A percentile compares a stretch with the other conserved stretches of the same genome.
phyloP scores from a whole-genome alignment of 2,329 filamentous ascomycete genomes.

The Elsinoe fawcettii region DNA sequence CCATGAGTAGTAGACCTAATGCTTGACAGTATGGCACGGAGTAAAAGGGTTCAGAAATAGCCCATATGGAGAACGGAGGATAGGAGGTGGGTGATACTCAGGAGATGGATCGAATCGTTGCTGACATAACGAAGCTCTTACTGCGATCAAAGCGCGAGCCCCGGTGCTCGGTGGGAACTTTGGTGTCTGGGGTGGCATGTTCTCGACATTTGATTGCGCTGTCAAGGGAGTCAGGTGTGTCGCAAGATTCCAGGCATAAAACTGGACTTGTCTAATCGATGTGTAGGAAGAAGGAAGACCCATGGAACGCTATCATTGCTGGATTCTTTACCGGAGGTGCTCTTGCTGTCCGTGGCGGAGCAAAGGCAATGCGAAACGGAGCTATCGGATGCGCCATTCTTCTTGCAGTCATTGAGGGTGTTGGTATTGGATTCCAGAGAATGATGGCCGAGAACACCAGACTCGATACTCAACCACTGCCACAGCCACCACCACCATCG shows the following conservation, averaged over 20 bases:
- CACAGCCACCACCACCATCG: conserved; percentile 23
- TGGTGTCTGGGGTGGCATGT: conserved; percentile 92
- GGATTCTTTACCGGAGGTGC: conserved; percentile 95
- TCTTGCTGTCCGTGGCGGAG: conserved; percentile 83
- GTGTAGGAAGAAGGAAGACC: conserved; percentile 77
- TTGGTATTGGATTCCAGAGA: conserved; percentile 89
- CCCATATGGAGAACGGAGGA: conserved; percentile 80
- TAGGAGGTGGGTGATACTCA: conserved; percentile 52
- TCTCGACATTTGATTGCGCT: conserved; percentile 92
- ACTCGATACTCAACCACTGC: conserved; percentile 54
- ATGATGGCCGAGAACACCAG: conserved; percentile 87
- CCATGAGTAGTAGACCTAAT: conserved; percentile 38
- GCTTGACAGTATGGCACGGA: conserved; percentile 87
- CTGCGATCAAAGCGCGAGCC: conserved; percentile 93
- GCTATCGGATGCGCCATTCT: conserved; percentile 94
- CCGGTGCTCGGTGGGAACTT: conserved; percentile 97
- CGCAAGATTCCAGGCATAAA: neutral
- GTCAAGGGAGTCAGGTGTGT: conserved; percentile 63
- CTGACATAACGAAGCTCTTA: conserved; percentile 51
- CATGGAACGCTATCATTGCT: conserved; percentile 95
- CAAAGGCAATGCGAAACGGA: conserved; percentile 85
- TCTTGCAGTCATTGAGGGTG: conserved; percentile 91
- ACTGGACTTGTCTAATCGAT: conserved; percentile 15
- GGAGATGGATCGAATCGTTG: neutral
- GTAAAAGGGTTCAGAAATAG: conserved; percentile 60